These are phyloP conservation scores for Melaleuca quinquenervia DNA, from an alignment of 345 rosid genomes.

Conservation along the genomic window DNA sequence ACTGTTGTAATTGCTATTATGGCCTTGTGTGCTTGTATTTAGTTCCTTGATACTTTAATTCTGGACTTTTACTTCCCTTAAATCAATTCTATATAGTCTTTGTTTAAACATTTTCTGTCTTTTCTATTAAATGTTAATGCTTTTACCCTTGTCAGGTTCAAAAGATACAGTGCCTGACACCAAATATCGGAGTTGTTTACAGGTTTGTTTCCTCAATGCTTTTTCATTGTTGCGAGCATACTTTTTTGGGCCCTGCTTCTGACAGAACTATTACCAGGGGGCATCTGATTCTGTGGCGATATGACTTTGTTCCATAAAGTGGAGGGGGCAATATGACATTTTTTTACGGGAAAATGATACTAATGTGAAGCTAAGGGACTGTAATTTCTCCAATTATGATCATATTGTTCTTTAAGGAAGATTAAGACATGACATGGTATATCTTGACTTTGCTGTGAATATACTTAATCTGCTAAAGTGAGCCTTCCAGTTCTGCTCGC, in stretches of 20 bases:
- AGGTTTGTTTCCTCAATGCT: constrained; percentile 33
- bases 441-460: not conserved
- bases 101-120: not conserved
- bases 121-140: not conserved
- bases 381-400: not conserved
- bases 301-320: not conserved
- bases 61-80: not conserved
- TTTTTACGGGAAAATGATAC: not conserved
- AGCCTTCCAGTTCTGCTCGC: not conserved
- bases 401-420: not conserved
- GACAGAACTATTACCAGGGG: not conserved
- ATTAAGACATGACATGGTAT: not conserved
- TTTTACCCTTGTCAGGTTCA: constrained; percentile 51
- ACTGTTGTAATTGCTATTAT: not conserved
- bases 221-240: not conserved
- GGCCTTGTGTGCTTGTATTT: not conserved
- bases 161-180: constrained; percentile 77
- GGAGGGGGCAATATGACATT: not conserved
- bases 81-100: not conserved
- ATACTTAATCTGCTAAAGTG: not conserved
- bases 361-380: not conserved
- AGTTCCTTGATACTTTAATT: not conserved
- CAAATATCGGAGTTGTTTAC: constrained; percentile 94
- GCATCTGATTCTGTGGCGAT: not conserved
- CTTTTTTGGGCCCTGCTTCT: not conserved